These are phyloP conservation scores for Tolypocladium album DNA, from an alignment of 2,329 filamentous ascomycete genomes.

Conservation along the genomic window DNA sequence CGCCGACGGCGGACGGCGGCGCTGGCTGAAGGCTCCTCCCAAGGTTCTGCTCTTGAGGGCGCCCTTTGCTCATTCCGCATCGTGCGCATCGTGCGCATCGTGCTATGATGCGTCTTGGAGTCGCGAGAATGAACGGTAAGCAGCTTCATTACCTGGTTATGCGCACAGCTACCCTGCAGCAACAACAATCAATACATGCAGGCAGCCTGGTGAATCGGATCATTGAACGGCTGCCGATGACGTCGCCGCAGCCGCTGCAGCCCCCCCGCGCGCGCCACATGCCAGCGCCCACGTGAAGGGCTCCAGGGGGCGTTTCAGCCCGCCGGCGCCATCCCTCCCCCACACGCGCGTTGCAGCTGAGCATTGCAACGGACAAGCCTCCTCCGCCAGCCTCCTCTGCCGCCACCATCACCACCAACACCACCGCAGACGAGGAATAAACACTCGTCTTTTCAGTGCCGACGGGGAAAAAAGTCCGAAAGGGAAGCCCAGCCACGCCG, in stretches of 20 bases:
- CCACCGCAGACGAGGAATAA: neutral
- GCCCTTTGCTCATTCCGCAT: neutral
- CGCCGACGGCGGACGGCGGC: neutral
- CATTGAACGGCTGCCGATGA: neutral
- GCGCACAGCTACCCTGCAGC: neutral
- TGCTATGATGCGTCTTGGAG: neutral
- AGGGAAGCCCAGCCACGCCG: neutral
- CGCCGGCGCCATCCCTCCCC: neutral
- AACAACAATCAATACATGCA: neutral
- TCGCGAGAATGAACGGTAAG: neutral
- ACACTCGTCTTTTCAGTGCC: neutral
- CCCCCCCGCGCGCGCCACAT: neutral
- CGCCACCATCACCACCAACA: neutral
- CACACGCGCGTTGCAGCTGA: neutral
- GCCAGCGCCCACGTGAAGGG: neutral
- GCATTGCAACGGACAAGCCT: neutral
- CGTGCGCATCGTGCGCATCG: neutral
- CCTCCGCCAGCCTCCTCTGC: neutral
- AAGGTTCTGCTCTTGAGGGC: neutral
- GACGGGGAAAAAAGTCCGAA: neutral
- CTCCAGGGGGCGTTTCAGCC: neutral
- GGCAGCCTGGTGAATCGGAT: neutral
- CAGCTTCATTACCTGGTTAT: too few species aligned
- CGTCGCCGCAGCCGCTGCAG: neutral
- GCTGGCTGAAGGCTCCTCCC: neutral